A percentile compares a stretch with the other conserved stretches of the same genome.
phyloP scores from a whole-genome alignment of 768 basidiomycete genomes.

The Strobilomyces dryophilus region DNA sequence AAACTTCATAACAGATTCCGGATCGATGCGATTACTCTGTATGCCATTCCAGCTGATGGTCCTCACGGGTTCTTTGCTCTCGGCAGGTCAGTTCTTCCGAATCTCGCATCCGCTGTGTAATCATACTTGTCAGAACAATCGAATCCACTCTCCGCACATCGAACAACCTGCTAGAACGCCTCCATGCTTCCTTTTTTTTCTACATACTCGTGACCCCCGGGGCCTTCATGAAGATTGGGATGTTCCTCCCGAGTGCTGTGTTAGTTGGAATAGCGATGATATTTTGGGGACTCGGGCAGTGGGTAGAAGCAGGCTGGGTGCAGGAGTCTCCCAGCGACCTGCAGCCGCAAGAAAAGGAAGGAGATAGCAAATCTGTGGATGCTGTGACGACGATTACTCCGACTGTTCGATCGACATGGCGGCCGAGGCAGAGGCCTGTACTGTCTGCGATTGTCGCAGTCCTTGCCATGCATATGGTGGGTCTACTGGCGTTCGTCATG shows the following conservation, averaged over 20 bases:
- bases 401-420: conserved; percentile 4
- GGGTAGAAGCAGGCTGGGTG: conserved; percentile 67
- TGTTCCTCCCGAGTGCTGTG: conserved; percentile 84
- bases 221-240: conserved; percentile 85
- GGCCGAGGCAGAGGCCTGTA: conserved; percentile 47
- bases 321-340: background rate
- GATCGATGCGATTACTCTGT: conserved; percentile 91
- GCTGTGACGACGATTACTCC: background rate
- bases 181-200: conserved; percentile 98
- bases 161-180: conserved; percentile 92
- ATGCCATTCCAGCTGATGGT: conserved; percentile 79
- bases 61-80: conserved; percentile 95
- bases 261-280: conserved; percentile 83
- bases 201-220: conserved; percentile 59
- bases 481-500: conserved; percentile 46
- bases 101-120: background rate
- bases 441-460: conserved; percentile 51
- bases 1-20: conserved; percentile 57
- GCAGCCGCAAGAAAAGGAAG: conserved; percentile 4
- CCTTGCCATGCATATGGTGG: conserved; percentile 51
- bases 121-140: conserved; percentile 48
- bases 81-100: conserved; percentile 58
- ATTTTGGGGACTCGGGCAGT: conserved; percentile 71
- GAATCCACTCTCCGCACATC: conserved; percentile 87
- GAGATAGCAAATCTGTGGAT: conserved; percentile 9